Conservation (phyloP, 73 alveolate species). For the Urostyla sp. region DNA sequence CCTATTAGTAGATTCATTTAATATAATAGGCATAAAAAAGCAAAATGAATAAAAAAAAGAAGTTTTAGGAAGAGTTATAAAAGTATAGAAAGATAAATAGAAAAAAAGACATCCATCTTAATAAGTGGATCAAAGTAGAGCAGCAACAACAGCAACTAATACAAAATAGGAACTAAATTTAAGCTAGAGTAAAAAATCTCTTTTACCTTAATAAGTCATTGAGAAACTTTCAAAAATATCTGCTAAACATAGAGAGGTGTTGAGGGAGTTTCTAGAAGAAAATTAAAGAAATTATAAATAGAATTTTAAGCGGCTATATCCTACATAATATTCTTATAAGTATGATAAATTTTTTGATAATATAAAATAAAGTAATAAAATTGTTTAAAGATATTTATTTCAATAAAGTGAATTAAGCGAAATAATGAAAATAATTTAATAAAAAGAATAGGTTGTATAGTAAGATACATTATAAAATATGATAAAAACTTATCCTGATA, state of each 20-base stretch:
- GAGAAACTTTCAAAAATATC: constrained; percentile 36
- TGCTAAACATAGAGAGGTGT: constrained; percentile 54
- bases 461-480: not conserved
- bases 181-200: not conserved
- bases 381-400: no score
- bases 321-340: constrained; percentile 17
- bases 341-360: not conserved
- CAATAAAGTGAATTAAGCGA: no score
- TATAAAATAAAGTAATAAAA: constrained; percentile 6
- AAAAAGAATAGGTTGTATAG: no score
- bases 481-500: constrained; percentile 9
- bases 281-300: constrained; percentile 5
- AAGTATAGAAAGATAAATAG: not conserved
- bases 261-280: constrained; percentile 45
- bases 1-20: constrained; percentile 36
- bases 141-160: not conserved
- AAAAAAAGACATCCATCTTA: constrained; percentile 41
- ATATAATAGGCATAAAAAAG: constrained; percentile 40
- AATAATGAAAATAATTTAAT: no score
- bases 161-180: not conserved
- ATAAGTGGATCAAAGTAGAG: constrained; percentile 5
- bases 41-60: constrained; percentile 5
- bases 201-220: not conserved
- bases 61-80: not conserved
- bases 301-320: constrained; percentile 28